Percentiles rank a stretch among this genome's conserved stretches.
Evolutionary conservation across 768 basidiomycete genomes (phyloP).

Genomic region (Naganishia friedmannii): DNA sequence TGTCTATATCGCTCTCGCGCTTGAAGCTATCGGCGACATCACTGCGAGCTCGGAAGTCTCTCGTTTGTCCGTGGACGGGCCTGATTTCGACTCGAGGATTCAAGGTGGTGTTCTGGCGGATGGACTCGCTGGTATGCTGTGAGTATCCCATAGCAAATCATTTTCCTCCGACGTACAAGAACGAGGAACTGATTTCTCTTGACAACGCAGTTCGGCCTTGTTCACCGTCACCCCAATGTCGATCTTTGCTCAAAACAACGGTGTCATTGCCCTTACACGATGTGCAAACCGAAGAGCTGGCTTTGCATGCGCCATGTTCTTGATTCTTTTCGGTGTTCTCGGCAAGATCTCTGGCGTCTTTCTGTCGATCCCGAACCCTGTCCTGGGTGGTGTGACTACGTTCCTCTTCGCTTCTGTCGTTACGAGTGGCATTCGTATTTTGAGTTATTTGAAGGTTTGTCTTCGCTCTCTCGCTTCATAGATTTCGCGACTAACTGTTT

Average conservation of each 20-base stretch:
- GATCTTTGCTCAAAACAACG: constrained; percentile 64
- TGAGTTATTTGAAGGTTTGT: constrained; percentile 56
- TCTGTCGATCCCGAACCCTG: constrained; percentile 76
- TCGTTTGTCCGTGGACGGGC: constrained; percentile 67
- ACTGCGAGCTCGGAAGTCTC: constrained; percentile 78
- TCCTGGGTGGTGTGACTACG: constrained; percentile 80
- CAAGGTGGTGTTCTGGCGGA: constrained; percentile 79
- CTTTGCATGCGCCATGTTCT: constrained; percentile 73
- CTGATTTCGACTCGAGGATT: constrained; percentile 74
- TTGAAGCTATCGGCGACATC: constrained; percentile 79
- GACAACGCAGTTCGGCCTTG: constrained; percentile 59
- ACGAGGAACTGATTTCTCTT: neutral
- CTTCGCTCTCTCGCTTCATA: constrained; percentile 20
- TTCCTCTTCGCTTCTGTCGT: constrained; percentile 76
- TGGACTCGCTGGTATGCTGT: constrained; percentile 71
- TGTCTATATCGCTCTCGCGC: constrained; percentile 67
- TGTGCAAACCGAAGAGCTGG: constrained; percentile 78
- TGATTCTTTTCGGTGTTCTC: constrained; percentile 73
- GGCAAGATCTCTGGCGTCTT: constrained; percentile 82
- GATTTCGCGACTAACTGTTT: neutral
- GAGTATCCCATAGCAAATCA: neutral
- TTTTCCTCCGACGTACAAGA: neutral
- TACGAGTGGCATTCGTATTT: constrained; percentile 31
- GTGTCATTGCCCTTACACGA: constrained; percentile 69
- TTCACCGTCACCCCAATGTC: constrained; percentile 79